These are phyloP conservation scores for Fusarium sp. DNA, from an alignment of 2,329 filamentous ascomycete species.

Conservation along the genomic window DNA sequence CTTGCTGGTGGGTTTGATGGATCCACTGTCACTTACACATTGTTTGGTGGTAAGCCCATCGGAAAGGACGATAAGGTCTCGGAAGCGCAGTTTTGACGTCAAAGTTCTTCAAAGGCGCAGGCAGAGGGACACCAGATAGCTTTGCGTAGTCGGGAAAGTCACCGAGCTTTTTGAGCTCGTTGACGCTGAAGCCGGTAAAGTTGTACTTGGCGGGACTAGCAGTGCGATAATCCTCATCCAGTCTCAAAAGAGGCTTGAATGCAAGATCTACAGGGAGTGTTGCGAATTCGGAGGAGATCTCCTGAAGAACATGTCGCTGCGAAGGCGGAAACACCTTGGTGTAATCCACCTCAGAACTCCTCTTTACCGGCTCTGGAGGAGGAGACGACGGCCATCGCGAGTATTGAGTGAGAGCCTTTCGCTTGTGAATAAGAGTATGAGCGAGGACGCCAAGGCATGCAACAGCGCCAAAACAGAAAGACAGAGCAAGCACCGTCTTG, in stretches of 20 bases:
- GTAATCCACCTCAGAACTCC: slow-evolving; percentile 36
- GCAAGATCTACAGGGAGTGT: slow-evolving; percentile 21
- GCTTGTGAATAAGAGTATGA: slow-evolving; percentile 30
- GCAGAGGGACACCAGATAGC: slow-evolving; percentile 80
- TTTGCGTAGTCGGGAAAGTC: slow-evolving; percentile 84
- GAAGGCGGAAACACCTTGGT: slow-evolving; percentile 44
- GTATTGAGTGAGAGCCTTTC: slow-evolving; percentile 31
- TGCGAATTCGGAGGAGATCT: slow-evolving; percentile 8
- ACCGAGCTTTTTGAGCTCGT: slow-evolving; percentile 77
- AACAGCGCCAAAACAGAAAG: slow-evolving; percentile 17
- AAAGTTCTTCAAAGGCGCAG: slow-evolving; percentile 72
- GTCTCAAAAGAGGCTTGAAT: slow-evolving; percentile 43
- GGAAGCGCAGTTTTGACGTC: slow-evolving; percentile 75
- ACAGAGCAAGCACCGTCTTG: slow-evolving; percentile 13
- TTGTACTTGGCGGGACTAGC: slow-evolving; percentile 60
- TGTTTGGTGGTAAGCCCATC: slow-evolving; percentile 90
- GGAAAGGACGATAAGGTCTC: slow-evolving; percentile 82
- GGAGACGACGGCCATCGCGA: slow-evolving; percentile 15
- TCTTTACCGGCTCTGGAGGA: slow-evolving; percentile 32
- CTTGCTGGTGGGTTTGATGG: background rate
- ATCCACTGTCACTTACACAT: slow-evolving; percentile 72
- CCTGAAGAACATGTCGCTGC: slow-evolving; percentile 30
- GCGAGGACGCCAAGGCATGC: slow-evolving; percentile 28
- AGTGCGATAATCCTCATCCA: slow-evolving; percentile 51
- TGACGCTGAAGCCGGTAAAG: slow-evolving; percentile 76